Evolutionary conservation across 371 early-diverging fungal species (phyloP).

Genomic region (Syncephalastrum contaminatum): DNA sequence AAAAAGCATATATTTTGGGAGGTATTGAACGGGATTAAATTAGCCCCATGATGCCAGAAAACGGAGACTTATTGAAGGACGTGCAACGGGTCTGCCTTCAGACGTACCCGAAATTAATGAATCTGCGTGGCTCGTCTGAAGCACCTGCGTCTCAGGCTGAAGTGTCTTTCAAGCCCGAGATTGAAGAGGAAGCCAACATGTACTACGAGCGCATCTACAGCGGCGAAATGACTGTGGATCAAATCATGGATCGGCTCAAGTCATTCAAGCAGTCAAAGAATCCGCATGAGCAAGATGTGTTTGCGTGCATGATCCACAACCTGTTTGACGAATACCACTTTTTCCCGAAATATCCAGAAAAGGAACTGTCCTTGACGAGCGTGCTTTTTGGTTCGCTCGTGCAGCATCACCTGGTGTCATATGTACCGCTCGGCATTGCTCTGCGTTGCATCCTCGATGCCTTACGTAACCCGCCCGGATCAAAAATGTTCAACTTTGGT

Average conservation of each 20-base stretch:
- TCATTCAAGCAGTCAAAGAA: slow-evolving; percentile 69
- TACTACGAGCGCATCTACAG: slow-evolving; percentile 80
- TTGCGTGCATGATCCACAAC: slow-evolving; percentile 82
- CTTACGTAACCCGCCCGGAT: slow-evolving; percentile 73
- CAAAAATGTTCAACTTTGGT: slow-evolving; percentile 91
- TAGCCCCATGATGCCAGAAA: slow-evolving; percentile 63
- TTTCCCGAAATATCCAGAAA: slow-evolving; percentile 92
- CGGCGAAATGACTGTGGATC: slow-evolving; percentile 70
- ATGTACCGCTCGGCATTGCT: slow-evolving; percentile 79
- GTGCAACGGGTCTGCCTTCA: slow-evolving; percentile 61
- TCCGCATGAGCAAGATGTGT: slow-evolving; percentile 75
- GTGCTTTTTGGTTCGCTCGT: slow-evolving; percentile 88
- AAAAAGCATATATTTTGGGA: background rate
- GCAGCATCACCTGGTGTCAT: slow-evolving; percentile 79
- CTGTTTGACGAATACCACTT: slow-evolving; percentile 95
- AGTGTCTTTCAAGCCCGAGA: slow-evolving; percentile 52
- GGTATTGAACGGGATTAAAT: background rate
- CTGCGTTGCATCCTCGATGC: slow-evolving; percentile 86
- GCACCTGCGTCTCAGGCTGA: slow-evolving; percentile 29
- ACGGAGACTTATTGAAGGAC: slow-evolving; percentile 57
- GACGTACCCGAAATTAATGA: slow-evolving; percentile 60
- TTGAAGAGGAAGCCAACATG: slow-evolving; percentile 80
- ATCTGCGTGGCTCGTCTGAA: slow-evolving; percentile 31
- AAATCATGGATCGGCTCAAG: slow-evolving; percentile 71
- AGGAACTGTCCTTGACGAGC: slow-evolving; percentile 84